These are phyloP conservation scores for Lomentospora prolificans DNA, from an alignment of 2,329 filamentous ascomycete species.

Conservation along the genomic window DNA sequence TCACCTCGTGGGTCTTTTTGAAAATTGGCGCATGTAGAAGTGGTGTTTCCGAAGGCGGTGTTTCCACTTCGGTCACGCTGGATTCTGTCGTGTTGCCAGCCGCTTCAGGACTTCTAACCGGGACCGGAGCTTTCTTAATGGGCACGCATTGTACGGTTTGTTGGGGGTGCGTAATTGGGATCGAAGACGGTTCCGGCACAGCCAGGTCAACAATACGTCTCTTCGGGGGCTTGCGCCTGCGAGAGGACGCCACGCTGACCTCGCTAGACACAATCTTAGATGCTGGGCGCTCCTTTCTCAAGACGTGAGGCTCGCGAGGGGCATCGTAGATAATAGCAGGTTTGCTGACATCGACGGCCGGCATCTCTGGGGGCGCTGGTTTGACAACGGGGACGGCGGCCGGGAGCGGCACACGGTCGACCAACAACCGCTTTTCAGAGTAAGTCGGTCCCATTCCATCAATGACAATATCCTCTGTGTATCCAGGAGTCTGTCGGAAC, in stretches of 20 bases:
- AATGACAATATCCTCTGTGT: slow-evolving; percentile 81
- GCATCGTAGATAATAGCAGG: slow-evolving; percentile 47
- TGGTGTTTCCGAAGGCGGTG: slow-evolving; percentile 27
- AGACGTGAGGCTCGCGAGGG: slow-evolving; percentile 37
- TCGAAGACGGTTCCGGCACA: slow-evolving; percentile 31
- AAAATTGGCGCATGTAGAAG: slow-evolving; percentile 15
- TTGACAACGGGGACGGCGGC: slow-evolving; percentile 71
- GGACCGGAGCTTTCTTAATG: slow-evolving; percentile 13
- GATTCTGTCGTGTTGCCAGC: slow-evolving; percentile 34
- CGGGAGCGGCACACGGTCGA: slow-evolving; percentile 70
- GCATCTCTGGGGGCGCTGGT: slow-evolving; percentile 51
- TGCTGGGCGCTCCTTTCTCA: slow-evolving; percentile 50
- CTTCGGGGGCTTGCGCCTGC: slow-evolving; percentile 51
- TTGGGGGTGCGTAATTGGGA: background rate
- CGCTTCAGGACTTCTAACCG: slow-evolving; percentile 7
- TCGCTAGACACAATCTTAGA: slow-evolving; percentile 47
- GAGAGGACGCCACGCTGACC: slow-evolving; percentile 46
- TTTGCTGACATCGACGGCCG: slow-evolving; percentile 58
- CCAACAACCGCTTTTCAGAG: slow-evolving; percentile 71
- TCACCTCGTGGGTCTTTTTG: background rate
- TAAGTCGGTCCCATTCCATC: slow-evolving; percentile 78
- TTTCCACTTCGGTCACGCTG: background rate
- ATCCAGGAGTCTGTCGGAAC: slow-evolving; percentile 82
- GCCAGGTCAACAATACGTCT: slow-evolving; percentile 56
- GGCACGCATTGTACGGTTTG: slow-evolving; percentile 10